A percentile compares a stretch with the other conserved stretches of the same genome.
These are phyloP conservation scores for Bruguiera sexangula DNA, from an alignment of 345 rosid species.

Conservation along the genomic window DNA sequence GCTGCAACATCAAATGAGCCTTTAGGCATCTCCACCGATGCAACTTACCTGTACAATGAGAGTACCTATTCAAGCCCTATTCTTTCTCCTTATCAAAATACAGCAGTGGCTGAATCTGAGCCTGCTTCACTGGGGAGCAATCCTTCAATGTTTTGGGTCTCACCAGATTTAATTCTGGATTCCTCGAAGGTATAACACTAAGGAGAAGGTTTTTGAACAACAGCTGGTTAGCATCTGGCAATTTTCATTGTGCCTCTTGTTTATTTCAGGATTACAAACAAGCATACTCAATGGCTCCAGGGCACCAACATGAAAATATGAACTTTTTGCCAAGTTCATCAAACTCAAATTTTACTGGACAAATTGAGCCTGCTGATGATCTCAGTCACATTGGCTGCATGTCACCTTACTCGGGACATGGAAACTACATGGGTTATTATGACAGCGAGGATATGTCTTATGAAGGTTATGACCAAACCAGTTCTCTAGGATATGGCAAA, in stretches of 20 bases:
- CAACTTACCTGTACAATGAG: slow-evolving; percentile 33
- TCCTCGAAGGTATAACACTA: slow-evolving; percentile 45
- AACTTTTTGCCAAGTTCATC: slow-evolving; percentile 54
- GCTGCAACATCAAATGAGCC: slow-evolving; percentile 40
- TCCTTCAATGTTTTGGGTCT: slow-evolving; percentile 43
- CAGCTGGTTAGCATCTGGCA: not conserved
- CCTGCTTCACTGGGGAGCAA: slow-evolving; percentile 33
- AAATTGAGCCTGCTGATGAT: slow-evolving; percentile 42
- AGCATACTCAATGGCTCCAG: slow-evolving; percentile 33
- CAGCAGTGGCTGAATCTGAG: slow-evolving; percentile 30
- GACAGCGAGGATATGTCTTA: slow-evolving; percentile 36
- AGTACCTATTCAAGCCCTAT: slow-evolving; percentile 45
- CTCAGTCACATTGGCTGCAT: slow-evolving; percentile 38
- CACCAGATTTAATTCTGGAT: slow-evolving; percentile 62
- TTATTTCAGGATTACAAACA: slow-evolving; percentile 47
- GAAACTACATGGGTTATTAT: slow-evolving; percentile 44
- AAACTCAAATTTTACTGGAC: slow-evolving; percentile 48
- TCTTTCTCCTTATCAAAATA: slow-evolving; percentile 39
- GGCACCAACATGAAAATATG: slow-evolving; percentile 42
- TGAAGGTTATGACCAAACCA: slow-evolving; percentile 43
- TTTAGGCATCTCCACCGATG: slow-evolving; percentile 29
- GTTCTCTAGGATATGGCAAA: slow-evolving; percentile 32
- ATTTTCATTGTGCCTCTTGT: slow-evolving; percentile 7
- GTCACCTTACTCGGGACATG: slow-evolving; percentile 42
- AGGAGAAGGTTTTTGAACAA: not conserved